Conservation (phyloP, 1,284 basidiomycete genomes). For the Sanghuangporus baumii region DNA sequence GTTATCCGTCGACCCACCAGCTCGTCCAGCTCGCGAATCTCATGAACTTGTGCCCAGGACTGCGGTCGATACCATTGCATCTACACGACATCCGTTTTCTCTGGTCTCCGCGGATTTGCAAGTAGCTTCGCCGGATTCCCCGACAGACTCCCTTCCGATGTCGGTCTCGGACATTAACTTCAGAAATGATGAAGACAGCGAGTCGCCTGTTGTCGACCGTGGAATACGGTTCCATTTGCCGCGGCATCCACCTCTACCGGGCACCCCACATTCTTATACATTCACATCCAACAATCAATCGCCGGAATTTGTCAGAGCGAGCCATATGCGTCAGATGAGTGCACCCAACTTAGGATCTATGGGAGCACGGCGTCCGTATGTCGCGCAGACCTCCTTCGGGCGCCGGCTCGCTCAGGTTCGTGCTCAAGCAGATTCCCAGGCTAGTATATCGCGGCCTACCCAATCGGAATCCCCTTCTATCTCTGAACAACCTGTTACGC, state of each 20-base stretch:
- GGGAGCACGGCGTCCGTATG: conserved; percentile 8
- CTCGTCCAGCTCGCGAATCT: conserved; percentile 1
- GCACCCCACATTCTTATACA: conserved; percentile 13
- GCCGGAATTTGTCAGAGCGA: conserved; percentile 1
- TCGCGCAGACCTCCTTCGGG: conserved; percentile 15
- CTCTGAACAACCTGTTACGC: conserved; percentile 5
- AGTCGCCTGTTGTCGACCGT: conserved; percentile 2
- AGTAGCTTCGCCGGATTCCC: conserved; percentile 35
- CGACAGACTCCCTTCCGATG: conserved; percentile 61
- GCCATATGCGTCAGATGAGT: conserved; percentile 15
- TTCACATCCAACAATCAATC: not conserved
- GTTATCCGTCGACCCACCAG: conserved; percentile 16
- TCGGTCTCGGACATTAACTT: conserved; percentile 66
- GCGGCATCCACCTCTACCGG: conserved; percentile 16
- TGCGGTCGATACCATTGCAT: conserved; percentile 9
- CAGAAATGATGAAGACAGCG: conserved; percentile 26
- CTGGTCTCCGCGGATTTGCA: conserved; percentile 10
- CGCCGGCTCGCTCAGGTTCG: conserved; percentile 12
- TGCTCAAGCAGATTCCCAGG: conserved; percentile 14
- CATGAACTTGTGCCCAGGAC: conserved; percentile 10
- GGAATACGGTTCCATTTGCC: conserved; percentile 12
- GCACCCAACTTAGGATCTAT: conserved; percentile 5
- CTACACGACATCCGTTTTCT: conserved; percentile 16
- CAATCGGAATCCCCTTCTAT: conserved; percentile 3
- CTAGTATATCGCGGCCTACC: not conserved